These are phyloP conservation scores for Conringia planisiliqua DNA, from an alignment of 345 rosid genomes.

Conservation along the genomic window DNA sequence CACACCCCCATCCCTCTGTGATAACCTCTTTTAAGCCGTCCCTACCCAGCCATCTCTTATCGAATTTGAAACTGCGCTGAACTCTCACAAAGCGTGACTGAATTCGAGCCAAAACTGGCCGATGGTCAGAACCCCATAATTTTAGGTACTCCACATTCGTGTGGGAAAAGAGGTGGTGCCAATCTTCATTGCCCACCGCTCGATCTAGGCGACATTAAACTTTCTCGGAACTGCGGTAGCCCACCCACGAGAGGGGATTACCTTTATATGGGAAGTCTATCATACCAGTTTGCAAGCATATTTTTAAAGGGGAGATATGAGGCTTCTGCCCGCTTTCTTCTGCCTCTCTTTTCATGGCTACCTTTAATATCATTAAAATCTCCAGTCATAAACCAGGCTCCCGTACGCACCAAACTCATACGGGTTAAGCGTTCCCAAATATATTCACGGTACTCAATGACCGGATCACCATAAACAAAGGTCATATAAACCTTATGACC, in stretches of 20 bases:
- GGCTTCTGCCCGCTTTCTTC: no score
- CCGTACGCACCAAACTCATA: no score
- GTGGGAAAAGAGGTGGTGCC: neutral
- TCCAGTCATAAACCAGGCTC: no score
- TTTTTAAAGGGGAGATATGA: no score
- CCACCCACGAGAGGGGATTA: neutral
- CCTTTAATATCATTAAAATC: no score
- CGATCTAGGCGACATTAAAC: neutral
- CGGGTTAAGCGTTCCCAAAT: no score
- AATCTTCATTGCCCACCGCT: neutral
- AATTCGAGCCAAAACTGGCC: neutral
- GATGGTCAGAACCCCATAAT: neutral
- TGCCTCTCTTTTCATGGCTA: no score
- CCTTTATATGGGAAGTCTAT: neutral
- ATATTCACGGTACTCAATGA: no score
- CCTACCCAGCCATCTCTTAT: neutral
- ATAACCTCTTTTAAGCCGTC: neutral
- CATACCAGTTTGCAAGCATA: no score
- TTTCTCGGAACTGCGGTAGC: neutral
- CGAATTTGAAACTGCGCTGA: neutral
- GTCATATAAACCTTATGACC: no score
- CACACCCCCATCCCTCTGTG: neutral
- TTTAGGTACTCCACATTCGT: neutral
- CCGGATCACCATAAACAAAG: no score
- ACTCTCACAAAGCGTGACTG: neutral